These are phyloP conservation scores for Nothophytophthora sp. DNA, from an alignment of 352 stramenopile genomes.

Conservation along the genomic window DNA sequence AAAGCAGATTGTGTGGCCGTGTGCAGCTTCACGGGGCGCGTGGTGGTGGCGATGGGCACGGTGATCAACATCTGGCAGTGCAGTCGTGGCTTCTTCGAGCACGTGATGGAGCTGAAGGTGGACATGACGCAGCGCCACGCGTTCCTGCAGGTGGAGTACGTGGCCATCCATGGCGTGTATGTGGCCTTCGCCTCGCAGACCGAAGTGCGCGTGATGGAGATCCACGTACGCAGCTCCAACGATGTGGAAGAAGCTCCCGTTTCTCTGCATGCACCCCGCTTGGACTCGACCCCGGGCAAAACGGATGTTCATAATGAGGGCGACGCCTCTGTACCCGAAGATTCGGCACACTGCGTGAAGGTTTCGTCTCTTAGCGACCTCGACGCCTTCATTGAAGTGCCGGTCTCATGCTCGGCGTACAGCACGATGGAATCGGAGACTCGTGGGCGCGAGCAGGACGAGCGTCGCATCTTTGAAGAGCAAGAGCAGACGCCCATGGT, in stretches of 20 bases:
- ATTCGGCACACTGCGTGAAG: conserved; percentile 47
- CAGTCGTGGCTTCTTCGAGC: conserved; percentile 85
- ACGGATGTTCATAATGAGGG: conserved; percentile 5
- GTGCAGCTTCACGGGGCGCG: conserved; percentile 82
- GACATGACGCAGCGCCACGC: conserved; percentile 75
- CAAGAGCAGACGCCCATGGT: conserved; percentile 61
- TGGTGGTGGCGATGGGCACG: conserved; percentile 73
- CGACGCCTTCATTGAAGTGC: conserved; percentile 52
- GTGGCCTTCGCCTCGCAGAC: conserved; percentile 74
- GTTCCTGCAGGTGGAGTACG: conserved; percentile 72
- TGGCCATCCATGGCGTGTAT: conserved; percentile 83
- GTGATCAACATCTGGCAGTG: conserved; percentile 88
- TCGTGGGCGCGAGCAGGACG: conserved; percentile 40
- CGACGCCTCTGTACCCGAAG: conserved; percentile 27
- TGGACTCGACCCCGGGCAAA: conserved; percentile 17
- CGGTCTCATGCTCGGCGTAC: conserved; percentile 58
- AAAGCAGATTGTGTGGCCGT: conserved; percentile 76
- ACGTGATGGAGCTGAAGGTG: conserved; percentile 88
- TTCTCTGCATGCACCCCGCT: not conserved
- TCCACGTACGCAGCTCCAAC: conserved; percentile 58
- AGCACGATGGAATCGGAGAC: conserved; percentile 46
- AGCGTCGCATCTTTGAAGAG: conserved; percentile 58
- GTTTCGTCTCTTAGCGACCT: conserved; percentile 41
- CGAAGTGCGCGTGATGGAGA: conserved; percentile 84
- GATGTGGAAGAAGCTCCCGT: conserved; percentile 21